Evolutionary conservation across 306 rosid genomes (phyloP), one percentile per base, ranked within the genome.

Genomic region (Lupinus albus): DNA sequence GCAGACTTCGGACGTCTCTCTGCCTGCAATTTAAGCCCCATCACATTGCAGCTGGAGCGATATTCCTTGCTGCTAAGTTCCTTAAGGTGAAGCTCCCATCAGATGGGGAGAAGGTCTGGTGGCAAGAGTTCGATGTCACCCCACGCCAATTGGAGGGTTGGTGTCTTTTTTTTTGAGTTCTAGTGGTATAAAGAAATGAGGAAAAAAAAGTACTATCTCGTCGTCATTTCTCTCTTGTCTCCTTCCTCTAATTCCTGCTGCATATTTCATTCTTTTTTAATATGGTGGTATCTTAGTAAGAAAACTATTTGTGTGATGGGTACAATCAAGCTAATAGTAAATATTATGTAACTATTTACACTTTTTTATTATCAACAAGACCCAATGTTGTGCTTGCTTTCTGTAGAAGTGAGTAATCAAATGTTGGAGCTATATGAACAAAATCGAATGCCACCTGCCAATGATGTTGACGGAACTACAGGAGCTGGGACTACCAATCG

Each of bases 101-200:
- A 41, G 97, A 93, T 76, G 98, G 98, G 67, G 98, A 93, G 87
- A 93, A 86, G 89, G 91, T 89, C 65, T 93, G 98, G 98, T 93
- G 98, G 98, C 98, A 89, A 80, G 98, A 93, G 83, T 88, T 93
- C 76, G 98, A 93, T 72, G 97, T 93, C 83, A 93, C 93, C 76
- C 97, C 98, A 71, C 97, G 98, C 76, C 97, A 93, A 78, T 86
- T 93, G 94, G 99, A 93, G 92, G 99, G 99, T 93, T 80, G 87
- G 95, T 86, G 78, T 84, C 88, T 2, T 60, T 80, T 76, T 25
- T 25, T 78, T 67, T 77, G 73, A 71, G 77, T 74, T 44, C 49
- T 77, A 73, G 76, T 78, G 73, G 61, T 75, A 70, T 78, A 66
- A 75, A 61, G 71, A 65, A 68, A 72, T 58, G 52, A 74, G 35